Evolutionary conservation across 1,284 basidiomycete species (phyloP), one percentile per base, ranked within the genome.

Genomic region (Ustilago lituana): DNA sequence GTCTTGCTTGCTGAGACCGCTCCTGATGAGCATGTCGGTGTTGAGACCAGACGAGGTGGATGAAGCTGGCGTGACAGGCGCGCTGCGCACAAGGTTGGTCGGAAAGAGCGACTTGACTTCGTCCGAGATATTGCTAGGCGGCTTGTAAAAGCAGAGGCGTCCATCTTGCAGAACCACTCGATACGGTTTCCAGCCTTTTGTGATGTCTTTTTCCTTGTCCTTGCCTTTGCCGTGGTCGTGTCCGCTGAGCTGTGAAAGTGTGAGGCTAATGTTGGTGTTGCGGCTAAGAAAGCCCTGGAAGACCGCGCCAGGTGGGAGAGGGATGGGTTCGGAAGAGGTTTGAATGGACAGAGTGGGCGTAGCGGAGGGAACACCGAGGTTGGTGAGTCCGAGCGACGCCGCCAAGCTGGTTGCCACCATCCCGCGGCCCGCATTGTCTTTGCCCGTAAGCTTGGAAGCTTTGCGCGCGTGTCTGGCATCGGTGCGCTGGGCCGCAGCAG

Each of bases 101-200:
- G 73, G 71, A 29, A 79, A 79, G 24, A 78, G 57, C 19, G 62
- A 49, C 48, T 73, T 76, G 44, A 82, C 78, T 24, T 81, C 80
- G 38, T 78, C 75, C 12, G 66, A 54, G 51, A 80, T 54, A 32
- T 37, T 64, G 39, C 65, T 69, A 15, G 74, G 73, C 9, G 77
- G 78, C 57, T 81, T 81, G 67, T 74, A 81, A 50, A 82, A 82
- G 50, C 52, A 57, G 31, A 82, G 65, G 7, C 59, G 62, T n/a
- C 71, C 76, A 26, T 74, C 74, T 8, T 63, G 55, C n/a, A 82
- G 56, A 12, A 79, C 53, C 22, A 76, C 78, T 8, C 75, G 74
- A 49, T 78, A 82, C 9, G 80, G 77, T 38, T 81, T 80, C 80
- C 80, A 82, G 32, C 80, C 80, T 23, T 78, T 78, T 5, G 60